Evolutionary conservation across 1,284 basidiomycete species (phyloP), one percentile per base, ranked within the genome.

Genomic region (Boletus hoseneyae): DNA sequence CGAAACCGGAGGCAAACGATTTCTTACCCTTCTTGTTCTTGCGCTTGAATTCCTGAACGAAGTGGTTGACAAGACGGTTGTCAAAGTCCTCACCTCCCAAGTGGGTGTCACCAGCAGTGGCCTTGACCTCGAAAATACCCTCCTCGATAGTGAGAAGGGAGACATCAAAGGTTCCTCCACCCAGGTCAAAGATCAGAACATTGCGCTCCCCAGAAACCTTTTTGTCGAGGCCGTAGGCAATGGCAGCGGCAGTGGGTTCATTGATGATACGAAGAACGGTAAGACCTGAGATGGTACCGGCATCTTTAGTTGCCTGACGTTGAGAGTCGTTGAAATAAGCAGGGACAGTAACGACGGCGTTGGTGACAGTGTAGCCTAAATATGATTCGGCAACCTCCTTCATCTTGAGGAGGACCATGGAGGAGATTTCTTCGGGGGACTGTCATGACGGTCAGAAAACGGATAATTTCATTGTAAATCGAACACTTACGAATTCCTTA

Each of bases 61-160:
- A 97, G 84, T 97, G 92, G 75, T 95, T 94, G 70, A 98, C 92
- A 61, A 98, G 89, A 62, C 90, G 86, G 82, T 98, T 98, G 74
- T 98, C 96, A 65, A 98, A 99, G 75, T 98, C 95, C 76, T 98
- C 95, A 78, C 96, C 95, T 77, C 95, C 95, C 71, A 98, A 80
- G 74, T 98, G 95, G 55, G 95, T 99, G 77, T 98, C 96, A 83
- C 95, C 96, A 55, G 96, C 95, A 57, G 95, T 98, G 55, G 96
- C 93, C 80, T 97, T 96, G 73, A 98, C 95, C 74, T 97, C 95
- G 77, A 98, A 99, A 73, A 99, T 94, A 73, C 94, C 95, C 75
- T 97, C 95, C 73, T 97, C 93, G 57, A 98, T 97, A 56, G 94
- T 95, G 60, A 99, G 76, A 55, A 99, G 90, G 32, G 95, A 98